Percentiles rank a stretch among this genome's conserved stretches.
Conservation (phyloP, 305 asterid genomes). For the Rubia peregrina region DNA sequence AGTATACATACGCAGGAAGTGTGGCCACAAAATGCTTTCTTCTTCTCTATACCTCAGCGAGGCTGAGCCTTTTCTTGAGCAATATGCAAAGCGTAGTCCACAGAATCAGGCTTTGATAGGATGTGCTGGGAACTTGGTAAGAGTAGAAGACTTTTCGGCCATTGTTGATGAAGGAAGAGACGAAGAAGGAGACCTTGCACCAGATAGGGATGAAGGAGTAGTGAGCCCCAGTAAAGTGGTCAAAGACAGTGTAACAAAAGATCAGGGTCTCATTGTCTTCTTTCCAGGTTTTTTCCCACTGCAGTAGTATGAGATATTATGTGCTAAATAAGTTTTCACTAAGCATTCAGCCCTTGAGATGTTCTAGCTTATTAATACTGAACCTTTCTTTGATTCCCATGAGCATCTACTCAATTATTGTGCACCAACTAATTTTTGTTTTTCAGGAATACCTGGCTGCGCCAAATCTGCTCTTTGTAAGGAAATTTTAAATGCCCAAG, state of each 20-base stretch:
- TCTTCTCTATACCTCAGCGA: slow-evolving; percentile 87
- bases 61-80: slow-evolving; percentile 97
- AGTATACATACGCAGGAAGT: slow-evolving; percentile 65
- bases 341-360: background rate
- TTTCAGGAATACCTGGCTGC: slow-evolving; percentile 95
- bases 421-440: slow-evolving; percentile 17
- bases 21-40: slow-evolving; percentile 58
- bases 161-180: slow-evolving; percentile 66
- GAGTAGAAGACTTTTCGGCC: slow-evolving; percentile 83
- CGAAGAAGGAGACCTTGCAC: slow-evolving; percentile 91
- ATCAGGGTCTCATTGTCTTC: slow-evolving; percentile 87
- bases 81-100: slow-evolving; percentile 88
- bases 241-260: slow-evolving; percentile 61
- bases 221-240: slow-evolving; percentile 42
- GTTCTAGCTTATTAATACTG: background rate
- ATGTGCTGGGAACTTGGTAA: slow-evolving; percentile 84
- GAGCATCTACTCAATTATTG: slow-evolving; percentile 4
- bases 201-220: slow-evolving; percentile 42
- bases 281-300: slow-evolving; percentile 62
- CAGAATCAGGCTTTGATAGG: slow-evolving; percentile 85
- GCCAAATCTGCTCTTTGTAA: slow-evolving; percentile 97
- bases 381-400: background rate
- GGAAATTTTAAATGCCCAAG: slow-evolving; percentile 60
- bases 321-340: background rate
- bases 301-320: background rate